phyloP scores from a whole-genome alignment of 129 eudicot species.

The Sambucus nigra region DNA sequence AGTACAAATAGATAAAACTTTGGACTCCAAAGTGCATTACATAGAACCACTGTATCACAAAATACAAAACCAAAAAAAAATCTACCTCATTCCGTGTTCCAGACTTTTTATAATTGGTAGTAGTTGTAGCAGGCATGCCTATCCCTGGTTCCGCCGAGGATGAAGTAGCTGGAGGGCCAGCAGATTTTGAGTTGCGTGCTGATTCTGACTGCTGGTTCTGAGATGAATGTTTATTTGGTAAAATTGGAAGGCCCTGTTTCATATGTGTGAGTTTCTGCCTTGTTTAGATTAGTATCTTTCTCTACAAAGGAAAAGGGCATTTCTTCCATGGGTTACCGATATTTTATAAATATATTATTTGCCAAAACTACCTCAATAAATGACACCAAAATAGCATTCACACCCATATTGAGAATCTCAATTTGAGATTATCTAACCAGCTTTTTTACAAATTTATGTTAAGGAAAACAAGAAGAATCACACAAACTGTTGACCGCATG shows the following conservation, averaged over 20 bases:
- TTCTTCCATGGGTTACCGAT: too few relatives aligned
- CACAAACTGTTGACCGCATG: too few relatives aligned
- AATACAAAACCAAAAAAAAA: background rate
- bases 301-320: background rate
- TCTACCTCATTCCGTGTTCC: conserved; percentile 61
- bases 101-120: conserved; percentile 35
- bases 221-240: conserved; percentile 12
- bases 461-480: too few relatives aligned
- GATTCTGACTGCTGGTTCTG: conserved; percentile 30
- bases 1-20: too few relatives aligned
- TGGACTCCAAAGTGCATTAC: too few relatives aligned
- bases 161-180: conserved; percentile 7
- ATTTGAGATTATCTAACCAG: too few relatives aligned
- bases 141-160: conserved; percentile 25
- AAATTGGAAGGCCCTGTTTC: conserved; percentile 23
- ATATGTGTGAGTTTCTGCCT: conserved; percentile 22
- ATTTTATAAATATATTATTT: too few relatives aligned
- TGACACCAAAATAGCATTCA: too few relatives aligned
- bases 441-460: too few relatives aligned
- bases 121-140: conserved; percentile 29
- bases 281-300: conserved; percentile 26
- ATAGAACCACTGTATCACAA: too few relatives aligned
- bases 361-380: conserved; percentile 1
- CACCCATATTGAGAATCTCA: too few relatives aligned
- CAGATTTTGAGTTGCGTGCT: conserved; percentile 19